Base-by-base conservation (phyloP, 768 basidiomycete species). In the Mycena filopes region DNA sequence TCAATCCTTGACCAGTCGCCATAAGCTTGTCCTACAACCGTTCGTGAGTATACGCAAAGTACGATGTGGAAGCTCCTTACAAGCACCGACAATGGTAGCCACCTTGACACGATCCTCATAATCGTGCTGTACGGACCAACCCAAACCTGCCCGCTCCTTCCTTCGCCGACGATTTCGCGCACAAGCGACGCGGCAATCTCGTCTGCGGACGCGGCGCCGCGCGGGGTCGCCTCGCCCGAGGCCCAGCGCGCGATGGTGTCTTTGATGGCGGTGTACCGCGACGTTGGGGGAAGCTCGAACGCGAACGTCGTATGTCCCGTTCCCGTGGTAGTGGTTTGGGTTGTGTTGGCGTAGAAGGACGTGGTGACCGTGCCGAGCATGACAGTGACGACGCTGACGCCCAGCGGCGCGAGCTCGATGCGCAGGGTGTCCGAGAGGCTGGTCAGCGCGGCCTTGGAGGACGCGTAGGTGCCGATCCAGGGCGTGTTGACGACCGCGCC, bases 321-420 rank as follows among this genome's bases (percentile, higher is more conserved):
- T n/a, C n/a, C n/a, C n/a, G n/a, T n/a, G n/a, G n/a, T n/a, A n/a
- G n/a, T n/a, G n/a, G n/a, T n/a, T n/a, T n/a, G 33, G 26, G 51
- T 36, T 53, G 23, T 38, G 20, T 54, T 41, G 51, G 51, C 51
- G 51, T 40, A 40, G 51, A 54, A 54, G 38, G 25, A 23, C 23
- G 36, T 54, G 23, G 38, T 23, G 36, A 54, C 33, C 9, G 36
- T 21, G 51, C 51, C 51, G 36, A 54, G 36, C 51, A 54, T 54
- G 36, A 54, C 51, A 23, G 51, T 54, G 23, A 54, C 23, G 51
- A 54, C 51, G 36, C 36, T 40, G 38, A 54, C 51, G 36, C 51
- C 51, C 23, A 54, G 40, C 23, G 51, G 51, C 38, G 51, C 51
- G 36, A 54, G 51, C 51, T 54, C 51, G 51, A 54, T 36, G 51